Conservation (phyloP, 441 rosid species). For the Francoa sonchifolia region DNA sequence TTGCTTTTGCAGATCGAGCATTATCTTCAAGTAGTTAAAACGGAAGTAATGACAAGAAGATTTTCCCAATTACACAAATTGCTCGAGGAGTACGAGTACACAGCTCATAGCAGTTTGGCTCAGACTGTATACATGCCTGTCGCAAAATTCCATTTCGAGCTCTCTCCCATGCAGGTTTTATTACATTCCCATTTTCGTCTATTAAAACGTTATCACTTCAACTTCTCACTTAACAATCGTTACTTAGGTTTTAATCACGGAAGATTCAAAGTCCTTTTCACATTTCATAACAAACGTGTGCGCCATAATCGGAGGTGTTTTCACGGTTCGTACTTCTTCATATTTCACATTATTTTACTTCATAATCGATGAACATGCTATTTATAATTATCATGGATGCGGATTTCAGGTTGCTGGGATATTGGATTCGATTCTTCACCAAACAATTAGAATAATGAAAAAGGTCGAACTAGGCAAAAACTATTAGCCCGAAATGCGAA, state of each 20-base stretch:
- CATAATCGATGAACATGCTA: background rate
- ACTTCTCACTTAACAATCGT: too few species aligned
- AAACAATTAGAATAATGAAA: constrained; percentile 72
- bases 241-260: constrained; percentile 69
- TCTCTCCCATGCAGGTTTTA: constrained; percentile 97
- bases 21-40: constrained; percentile 92
- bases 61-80: constrained; percentile 32
- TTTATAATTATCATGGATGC: background rate
- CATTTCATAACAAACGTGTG: constrained; percentile 93
- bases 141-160: constrained; percentile 89
- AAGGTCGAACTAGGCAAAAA: constrained; percentile 90
- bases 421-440: constrained; percentile 71
- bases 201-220: too few species aligned
- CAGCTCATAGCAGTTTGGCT: constrained; percentile 86
- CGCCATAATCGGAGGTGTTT: constrained; percentile 95
- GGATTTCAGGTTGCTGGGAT: constrained; percentile 87
- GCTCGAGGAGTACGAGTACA: constrained; percentile 82
- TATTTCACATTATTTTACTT: background rate
- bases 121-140: constrained; percentile 66
- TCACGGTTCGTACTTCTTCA: constrained; percentile 67
- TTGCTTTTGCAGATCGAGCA: constrained; percentile 73
- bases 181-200: background rate
- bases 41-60: constrained; percentile 56
- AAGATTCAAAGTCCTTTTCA: constrained; percentile 72
- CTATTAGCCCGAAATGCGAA: constrained; percentile 38